Percentiles rank a stretch among this genome's conserved stretches.
phyloP scores from a whole-genome alignment of 345 rosid species.

The Rhodamnia rubescens region DNA sequence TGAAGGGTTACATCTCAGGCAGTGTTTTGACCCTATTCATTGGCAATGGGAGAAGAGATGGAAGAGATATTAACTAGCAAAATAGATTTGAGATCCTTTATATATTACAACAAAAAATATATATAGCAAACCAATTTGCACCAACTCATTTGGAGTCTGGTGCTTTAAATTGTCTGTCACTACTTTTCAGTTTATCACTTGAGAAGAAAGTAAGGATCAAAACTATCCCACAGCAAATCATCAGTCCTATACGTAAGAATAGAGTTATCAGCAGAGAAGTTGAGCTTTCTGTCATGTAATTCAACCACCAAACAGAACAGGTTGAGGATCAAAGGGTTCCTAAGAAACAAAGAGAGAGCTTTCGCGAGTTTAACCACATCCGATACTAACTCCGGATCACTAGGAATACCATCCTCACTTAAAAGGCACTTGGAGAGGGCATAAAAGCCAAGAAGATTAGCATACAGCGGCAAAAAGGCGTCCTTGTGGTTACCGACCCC shows the following conservation, averaged over 20 bases:
- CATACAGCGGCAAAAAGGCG: conserved; percentile 71
- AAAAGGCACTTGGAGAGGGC: conserved; percentile 56
- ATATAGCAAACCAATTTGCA: neutral
- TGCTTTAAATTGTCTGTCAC: neutral
- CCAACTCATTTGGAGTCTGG: neutral
- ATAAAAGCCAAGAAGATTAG: conserved; percentile 70
- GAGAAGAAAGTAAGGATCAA: conserved; percentile 81
- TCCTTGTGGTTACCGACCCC: conserved; percentile 88
- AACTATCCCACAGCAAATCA: conserved; percentile 42
- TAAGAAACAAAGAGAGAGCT: conserved; percentile 40
- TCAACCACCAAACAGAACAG: conserved; percentile 39
- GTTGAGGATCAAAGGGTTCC: conserved; percentile 61
- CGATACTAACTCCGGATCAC: neutral
- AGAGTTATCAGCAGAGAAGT: conserved; percentile 5
- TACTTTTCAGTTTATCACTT: conserved; percentile 5
- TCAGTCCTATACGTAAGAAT: conserved; percentile 1
- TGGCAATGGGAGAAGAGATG: neutral
- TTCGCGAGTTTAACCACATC: conserved; percentile 51
- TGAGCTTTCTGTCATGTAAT: conserved; percentile 28
- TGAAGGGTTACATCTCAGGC: neutral
- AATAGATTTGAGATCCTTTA: neutral
- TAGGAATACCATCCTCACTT: conserved; percentile 11
- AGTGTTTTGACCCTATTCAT: neutral
- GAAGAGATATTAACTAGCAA: neutral
- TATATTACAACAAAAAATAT: neutral